phyloP scores from a whole-genome alignment of 495 filamentous ascomycete genomes.

The Neurospora tetraspora region DNA sequence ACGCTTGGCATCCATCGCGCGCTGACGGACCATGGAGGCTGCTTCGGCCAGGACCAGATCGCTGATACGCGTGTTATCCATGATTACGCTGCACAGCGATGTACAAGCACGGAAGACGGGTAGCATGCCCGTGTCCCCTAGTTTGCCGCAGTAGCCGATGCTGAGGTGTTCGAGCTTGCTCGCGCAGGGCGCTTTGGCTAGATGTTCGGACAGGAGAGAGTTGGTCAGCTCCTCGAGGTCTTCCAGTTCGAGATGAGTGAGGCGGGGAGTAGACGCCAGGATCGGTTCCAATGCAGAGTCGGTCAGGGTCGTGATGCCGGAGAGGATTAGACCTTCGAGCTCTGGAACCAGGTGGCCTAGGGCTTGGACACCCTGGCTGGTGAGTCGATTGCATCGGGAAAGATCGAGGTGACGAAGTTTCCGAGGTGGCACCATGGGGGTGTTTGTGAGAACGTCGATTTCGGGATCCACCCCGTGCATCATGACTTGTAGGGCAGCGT shows the following conservation, averaged over 20 bases:
- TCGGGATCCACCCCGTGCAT: constrained; percentile 63
- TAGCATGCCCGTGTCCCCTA: constrained; percentile 80
- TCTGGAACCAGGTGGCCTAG: constrained; percentile 68
- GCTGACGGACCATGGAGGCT: constrained; percentile 58
- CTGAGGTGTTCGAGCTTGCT: constrained; percentile 65
- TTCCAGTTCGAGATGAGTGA: constrained; percentile 86
- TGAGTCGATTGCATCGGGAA: constrained; percentile 63
- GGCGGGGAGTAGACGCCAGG: constrained; percentile 58
- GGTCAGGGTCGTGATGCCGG: constrained; percentile 57
- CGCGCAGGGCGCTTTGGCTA: constrained; percentile 68
- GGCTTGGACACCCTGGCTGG: constrained; percentile 54
- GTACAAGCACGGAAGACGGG: constrained; percentile 68
- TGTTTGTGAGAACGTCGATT: constrained; percentile 65
- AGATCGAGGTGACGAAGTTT: constrained; percentile 78
- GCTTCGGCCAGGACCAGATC: constrained; percentile 86
- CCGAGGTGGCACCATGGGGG: constrained; percentile 67
- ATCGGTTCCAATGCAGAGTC: constrained; percentile 65
- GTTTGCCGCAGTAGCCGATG: constrained; percentile 77
- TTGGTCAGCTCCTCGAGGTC: constrained; percentile 75
- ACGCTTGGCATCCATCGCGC: constrained; percentile 40
- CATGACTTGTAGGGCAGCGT: constrained; percentile 59
- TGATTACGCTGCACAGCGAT: constrained; percentile 58
- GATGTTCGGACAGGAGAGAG: constrained; percentile 49
- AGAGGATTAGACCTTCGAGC: constrained; percentile 72
- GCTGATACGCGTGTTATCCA: constrained; percentile 90